Evolutionary conservation across 352 stramenopile species (phyloP), one percentile per base, ranked within the genome.

Genomic region (Globisporangium heterothallicum): DNA sequence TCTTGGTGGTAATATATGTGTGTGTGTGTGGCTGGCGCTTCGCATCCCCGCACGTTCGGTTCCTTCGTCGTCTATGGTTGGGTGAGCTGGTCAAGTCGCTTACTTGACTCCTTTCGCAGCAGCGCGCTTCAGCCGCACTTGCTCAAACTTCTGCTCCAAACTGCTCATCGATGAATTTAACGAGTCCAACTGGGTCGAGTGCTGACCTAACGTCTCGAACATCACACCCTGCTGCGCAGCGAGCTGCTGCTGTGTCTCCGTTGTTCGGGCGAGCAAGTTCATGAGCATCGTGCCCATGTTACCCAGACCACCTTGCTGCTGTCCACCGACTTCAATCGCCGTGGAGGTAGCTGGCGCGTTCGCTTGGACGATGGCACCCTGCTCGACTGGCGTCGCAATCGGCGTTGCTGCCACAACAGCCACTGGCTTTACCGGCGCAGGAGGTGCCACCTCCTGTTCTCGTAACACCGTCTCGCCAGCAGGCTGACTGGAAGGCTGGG

Each of bases 231-330:
- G 82, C 43, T 92, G 82, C 18, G 82, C 82, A 5, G 82, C 82
- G 26, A 92, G 72, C 58, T 92, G 82, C 64, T 92, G 82, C 65
- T 92, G 82, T 41, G 82, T 92, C 71, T 92, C 82, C 1, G 82
- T 92, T 18, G 82, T 92, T 22, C 82, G 61, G 16, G 82, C 82
- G 24, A 92, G 70, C 54, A 92, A 50, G 63, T 92, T 92, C 82
- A 92, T 92, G 46, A 92, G 75, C 82, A 92, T 92, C 6, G 78
- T 86, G 40, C 82, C 82, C 82, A 92, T 92, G 70, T 90, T 92
- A 46, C 78, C 80, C 12, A 90, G 70, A 27, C 72, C 70, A 45
- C 70, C 71, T 45, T 85, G 63, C 56, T 76, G 65, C 61, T 85
- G 71, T 13, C 68, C 72, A 25, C 78, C 69, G 6, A 84, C 74